Conservation (phyloP, 2,329 filamentous ascomycete species). For the Botrytis galanthina region DNA sequence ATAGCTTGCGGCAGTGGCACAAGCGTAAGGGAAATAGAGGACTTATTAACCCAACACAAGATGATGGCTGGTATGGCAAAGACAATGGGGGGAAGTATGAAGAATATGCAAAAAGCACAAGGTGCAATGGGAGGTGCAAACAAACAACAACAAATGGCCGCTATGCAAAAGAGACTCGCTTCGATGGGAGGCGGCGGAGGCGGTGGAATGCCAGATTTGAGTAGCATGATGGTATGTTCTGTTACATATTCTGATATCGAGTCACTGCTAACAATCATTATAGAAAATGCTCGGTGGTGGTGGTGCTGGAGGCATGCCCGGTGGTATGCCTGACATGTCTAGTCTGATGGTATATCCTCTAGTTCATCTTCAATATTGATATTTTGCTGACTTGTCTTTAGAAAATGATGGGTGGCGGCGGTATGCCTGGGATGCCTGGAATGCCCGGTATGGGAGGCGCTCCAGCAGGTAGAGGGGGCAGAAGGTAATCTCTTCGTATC, state of each 20-base stretch:
- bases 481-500: conserved; percentile 25
- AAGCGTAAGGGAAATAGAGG: conserved; percentile 88
- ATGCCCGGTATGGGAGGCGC: conserved; percentile 38
- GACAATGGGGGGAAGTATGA: conserved; percentile 97
- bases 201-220: conserved; percentile 75
- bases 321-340: conserved; percentile 63
- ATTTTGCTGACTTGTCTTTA: conserved; percentile 28
- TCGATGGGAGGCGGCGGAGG: conserved; percentile 79
- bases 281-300: conserved; percentile 78
- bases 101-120: conserved; percentile 94
- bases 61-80: conserved; percentile 99
- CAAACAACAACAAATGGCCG: conserved; percentile 88
- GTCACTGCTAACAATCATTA: neutral
- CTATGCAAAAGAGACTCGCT: conserved; percentile 94
- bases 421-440: conserved; percentile 43
- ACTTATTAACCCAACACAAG: conserved; percentile 92
- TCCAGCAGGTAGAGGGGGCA: conserved; percentile 32
- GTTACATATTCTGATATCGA: neutral
- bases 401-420: conserved; percentile 51
- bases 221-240: conserved; percentile 62
- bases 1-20: conserved; percentile 89
- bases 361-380: neutral
- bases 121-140: conserved; percentile 87
- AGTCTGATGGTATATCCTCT: conserved; percentile 6
- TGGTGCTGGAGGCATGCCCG: conserved; percentile 50